phyloP scores from a whole-genome alignment of 257 asterid genomes.

The Osmanthus fragrans region DNA sequence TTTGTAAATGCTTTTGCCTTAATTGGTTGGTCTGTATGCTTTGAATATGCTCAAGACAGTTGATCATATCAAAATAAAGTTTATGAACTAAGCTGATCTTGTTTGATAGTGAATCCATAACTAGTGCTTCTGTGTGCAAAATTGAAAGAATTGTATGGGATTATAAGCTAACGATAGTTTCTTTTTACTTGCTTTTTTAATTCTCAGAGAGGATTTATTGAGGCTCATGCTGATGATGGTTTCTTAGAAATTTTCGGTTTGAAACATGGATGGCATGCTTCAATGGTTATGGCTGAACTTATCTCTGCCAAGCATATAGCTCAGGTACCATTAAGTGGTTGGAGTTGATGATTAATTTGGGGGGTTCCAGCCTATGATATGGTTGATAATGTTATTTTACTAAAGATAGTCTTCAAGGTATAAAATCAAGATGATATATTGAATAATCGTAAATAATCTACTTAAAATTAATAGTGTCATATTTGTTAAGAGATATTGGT shows the following conservation, averaged over 20 bases:
- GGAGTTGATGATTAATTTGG: background rate
- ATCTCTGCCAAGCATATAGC: conserved; percentile 88
- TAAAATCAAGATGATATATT: too few species aligned
- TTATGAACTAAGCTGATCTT: background rate
- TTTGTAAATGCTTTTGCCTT: background rate
- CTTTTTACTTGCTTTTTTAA: background rate
- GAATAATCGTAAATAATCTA: background rate
- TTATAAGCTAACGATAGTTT: conserved; percentile 1
- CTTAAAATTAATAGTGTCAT: background rate
- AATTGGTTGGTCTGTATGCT: background rate
- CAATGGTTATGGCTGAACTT: conserved; percentile 88
- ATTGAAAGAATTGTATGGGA: background rate
- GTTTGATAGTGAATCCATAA: background rate
- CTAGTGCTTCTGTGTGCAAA: background rate
- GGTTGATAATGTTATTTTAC: background rate
- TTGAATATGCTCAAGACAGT: background rate
- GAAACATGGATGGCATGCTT: conserved; percentile 98
- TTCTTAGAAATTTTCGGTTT: conserved; percentile 70
- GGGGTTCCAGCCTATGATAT: background rate
- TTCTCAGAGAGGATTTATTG: conserved; percentile 74
- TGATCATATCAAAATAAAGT: background rate
- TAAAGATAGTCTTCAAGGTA: too few species aligned
- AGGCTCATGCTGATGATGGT: conserved; percentile 85
- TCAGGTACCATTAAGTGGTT: conserved; percentile 51
- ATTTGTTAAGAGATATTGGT: background rate